A percentile compares a stretch with the other conserved stretches of the same genome.
phyloP scores from a whole-genome alignment of 225 moss, liverwort and hornwort species.

The Physcomitrellopsis africana region DNA sequence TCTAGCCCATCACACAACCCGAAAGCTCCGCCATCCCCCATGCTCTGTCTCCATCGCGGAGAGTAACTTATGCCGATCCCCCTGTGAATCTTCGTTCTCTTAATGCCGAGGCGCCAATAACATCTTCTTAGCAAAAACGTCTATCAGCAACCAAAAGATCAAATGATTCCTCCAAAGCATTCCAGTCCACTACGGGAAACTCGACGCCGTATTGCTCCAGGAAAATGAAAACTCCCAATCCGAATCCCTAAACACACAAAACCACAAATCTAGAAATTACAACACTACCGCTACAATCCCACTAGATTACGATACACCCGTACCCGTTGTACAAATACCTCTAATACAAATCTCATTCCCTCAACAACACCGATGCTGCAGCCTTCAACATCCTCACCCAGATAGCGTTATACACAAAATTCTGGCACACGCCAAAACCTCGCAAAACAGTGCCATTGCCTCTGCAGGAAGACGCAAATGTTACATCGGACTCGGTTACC shows the following conservation, averaged over 20 bases:
- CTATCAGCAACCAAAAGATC: not conserved
- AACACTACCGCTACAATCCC: conserved; percentile 18
- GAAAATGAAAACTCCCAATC: not conserved
- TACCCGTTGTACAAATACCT: not conserved
- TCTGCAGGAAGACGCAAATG: too few species aligned
- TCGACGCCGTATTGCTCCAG: not conserved
- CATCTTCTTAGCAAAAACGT: conserved; percentile 3
- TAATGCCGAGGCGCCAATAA: conserved; percentile 9
- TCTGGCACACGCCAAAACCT: too few species aligned
- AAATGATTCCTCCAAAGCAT: not conserved
- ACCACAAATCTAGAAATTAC: not conserved
- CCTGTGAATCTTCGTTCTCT: not conserved
- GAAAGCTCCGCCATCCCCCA: conserved; percentile 49
- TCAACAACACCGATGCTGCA: not conserved
- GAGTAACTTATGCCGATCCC: conserved; percentile 10
- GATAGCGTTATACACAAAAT: too few species aligned
- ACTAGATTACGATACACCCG: conserved; percentile 16
- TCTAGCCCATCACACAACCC: conserved; percentile 65
- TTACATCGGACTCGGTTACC: too few species aligned
- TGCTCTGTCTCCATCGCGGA: conserved; percentile 50
- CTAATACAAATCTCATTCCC: not conserved
- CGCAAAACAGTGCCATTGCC: too few species aligned
- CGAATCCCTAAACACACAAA: conserved; percentile 26
- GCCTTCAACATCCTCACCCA: too few species aligned
- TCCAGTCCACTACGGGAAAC: not conserved